Evolutionary conservation across 2,329 filamentous ascomycete species (phyloP), one percentile per base, ranked within the genome.

Genomic region (Dactylellina sp.): DNA sequence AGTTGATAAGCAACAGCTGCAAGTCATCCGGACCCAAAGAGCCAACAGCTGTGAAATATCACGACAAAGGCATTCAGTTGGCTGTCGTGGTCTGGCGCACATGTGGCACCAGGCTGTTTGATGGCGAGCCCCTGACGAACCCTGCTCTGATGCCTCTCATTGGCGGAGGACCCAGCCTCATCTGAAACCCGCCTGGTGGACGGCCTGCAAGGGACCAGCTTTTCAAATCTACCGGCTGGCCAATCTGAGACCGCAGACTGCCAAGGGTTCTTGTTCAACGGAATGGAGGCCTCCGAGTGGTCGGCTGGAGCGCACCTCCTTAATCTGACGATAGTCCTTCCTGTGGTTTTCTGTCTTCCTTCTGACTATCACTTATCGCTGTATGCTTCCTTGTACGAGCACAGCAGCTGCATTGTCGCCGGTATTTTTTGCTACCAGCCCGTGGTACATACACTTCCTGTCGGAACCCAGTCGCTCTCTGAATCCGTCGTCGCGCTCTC

Each of bases 91-190:
- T 39, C 50, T 55, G 50, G 50, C 32, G 50, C 50, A 55, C 9
- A 22, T 22, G 64, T 70, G 64, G 64, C 64, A 61, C 64, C 64
- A 61, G 56, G 37, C 25, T 52, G 64, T 70, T 62, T 70, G 55
- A 62, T 35, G 35, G 37, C 32, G 24, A 18, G 37, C 63, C 63
- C 63, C 55, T 68, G 63, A 53, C 37, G 25, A 28, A 55, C 35
- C 16, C 14, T 35, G 24, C 32, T 22, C 22, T 18, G 7, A 2
- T 25, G 62, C 40, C 42, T 40, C 18, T 62, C 55, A 70, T 70
- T 70, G 64, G 64, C 57, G 22, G 20, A 32, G 22, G 18, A 40
- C 9, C 42, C 16, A 12, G 12, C 42, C 16, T 46, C 3, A 46
- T 16, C 25, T 65, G 62, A 65, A 65, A 65, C 62, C n/a, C 16